Percentiles rank a stretch among this genome's conserved stretches.
Conservation (phyloP, 176 grass and related monocot species). For the Panicum miliaceum region DNA sequence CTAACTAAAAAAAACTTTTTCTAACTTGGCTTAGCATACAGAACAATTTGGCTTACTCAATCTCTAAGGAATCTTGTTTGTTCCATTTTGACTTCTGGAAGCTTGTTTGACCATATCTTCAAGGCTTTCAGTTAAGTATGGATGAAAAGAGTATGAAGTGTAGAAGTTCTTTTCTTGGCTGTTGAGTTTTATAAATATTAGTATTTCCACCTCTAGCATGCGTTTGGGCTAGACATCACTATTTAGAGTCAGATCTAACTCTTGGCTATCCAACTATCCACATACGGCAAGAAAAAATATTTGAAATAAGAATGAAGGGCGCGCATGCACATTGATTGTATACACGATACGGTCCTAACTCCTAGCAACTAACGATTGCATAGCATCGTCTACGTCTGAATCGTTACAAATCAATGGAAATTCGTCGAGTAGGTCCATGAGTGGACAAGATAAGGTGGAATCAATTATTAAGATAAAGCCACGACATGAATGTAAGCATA, state of each 20-base stretch:
- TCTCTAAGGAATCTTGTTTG: background rate
- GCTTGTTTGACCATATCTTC: background rate
- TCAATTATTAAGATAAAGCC: background rate
- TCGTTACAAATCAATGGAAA: background rate
- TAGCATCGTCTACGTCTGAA: background rate
- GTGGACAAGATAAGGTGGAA: background rate
- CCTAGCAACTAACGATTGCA: background rate
- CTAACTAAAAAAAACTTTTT: background rate
- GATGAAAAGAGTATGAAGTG: background rate
- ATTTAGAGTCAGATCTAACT: background rate
- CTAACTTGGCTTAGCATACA: background rate
- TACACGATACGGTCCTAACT: background rate
- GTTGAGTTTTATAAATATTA: background rate
- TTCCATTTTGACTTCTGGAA: conserved; percentile 23
- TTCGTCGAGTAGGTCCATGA: background rate
- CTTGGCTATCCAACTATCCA: background rate
- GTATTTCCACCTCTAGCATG: conserved; percentile 15
- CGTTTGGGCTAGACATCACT: background rate
- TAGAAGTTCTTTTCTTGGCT: background rate
- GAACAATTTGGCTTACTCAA: conserved; percentile 12
- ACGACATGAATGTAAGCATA: background rate
- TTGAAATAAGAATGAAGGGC: background rate
- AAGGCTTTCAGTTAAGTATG: background rate
- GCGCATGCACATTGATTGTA: background rate
- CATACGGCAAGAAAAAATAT: background rate